Conservation (phyloP, 345 rosid genomes). For the Aquilaria yunnanensis region DNA sequence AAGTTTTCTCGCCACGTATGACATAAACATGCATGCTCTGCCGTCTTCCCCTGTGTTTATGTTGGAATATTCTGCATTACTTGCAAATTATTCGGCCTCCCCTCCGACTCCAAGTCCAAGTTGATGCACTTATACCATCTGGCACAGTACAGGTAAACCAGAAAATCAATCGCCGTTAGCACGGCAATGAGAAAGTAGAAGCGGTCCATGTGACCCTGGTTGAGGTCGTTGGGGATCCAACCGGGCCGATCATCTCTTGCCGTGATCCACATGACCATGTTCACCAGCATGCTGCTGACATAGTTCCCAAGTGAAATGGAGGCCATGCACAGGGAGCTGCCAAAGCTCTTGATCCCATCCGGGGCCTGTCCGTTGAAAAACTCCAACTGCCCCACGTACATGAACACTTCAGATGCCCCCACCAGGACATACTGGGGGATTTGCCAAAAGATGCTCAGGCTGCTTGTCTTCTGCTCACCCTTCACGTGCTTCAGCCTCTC, state of each 20-base stretch:
- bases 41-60: too few species aligned
- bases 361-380: conserved; percentile 90
- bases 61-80: too few species aligned
- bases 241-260: conserved; percentile 46
- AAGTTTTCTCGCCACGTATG: too few species aligned
- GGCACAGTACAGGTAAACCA: conserved; percentile 52
- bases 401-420: conserved; percentile 84
- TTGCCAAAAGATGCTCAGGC: conserved; percentile 81
- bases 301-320: conserved; percentile 91
- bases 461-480: conserved; percentile 45
- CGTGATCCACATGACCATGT: conserved; percentile 58
- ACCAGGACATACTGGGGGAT: conserved; percentile 76
- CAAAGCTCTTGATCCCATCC: conserved; percentile 84
- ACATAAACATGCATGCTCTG: too few species aligned
- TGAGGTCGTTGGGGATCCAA: conserved; percentile 76
- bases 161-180: conserved; percentile 59
- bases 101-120: conserved; percentile 18
- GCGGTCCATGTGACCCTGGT: conserved; percentile 71
- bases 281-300: conserved; percentile 68
- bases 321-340: conserved; percentile 95
- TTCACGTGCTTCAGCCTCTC: conserved; percentile 37
- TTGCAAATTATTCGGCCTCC: not conserved
- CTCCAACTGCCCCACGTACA: conserved; percentile 91
- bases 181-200: conserved; percentile 63
- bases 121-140: conserved; percentile 71